These are phyloP conservation scores for Persicaria tinctoria DNA, from an alignment of 148 eudicot genomes.

Conservation along the genomic window DNA sequence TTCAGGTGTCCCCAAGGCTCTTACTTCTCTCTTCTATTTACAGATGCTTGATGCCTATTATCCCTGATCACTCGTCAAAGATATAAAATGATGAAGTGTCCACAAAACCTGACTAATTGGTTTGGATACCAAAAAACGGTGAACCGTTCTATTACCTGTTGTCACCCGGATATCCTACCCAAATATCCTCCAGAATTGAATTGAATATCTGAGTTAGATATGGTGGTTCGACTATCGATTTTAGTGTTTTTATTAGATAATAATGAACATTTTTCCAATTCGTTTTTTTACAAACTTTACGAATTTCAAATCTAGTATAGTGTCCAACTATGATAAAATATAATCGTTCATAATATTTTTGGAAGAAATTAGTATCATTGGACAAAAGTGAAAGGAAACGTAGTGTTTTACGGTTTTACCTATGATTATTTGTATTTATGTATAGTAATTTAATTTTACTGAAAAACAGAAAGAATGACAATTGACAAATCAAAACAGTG, in stretches of 20 bases:
- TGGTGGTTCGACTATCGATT: neutral
- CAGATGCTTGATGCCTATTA: neutral
- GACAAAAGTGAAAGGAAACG: too few relatives aligned
- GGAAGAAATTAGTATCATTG: too few relatives aligned
- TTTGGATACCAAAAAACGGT: neutral
- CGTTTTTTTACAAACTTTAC: neutral
- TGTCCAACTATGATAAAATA: neutral
- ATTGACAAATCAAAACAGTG: too few relatives aligned
- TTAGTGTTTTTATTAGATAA: neutral
- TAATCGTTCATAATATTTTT: too few relatives aligned
- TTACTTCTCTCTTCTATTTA: neutral
- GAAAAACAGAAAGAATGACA: too few relatives aligned
- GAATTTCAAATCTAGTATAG: neutral
- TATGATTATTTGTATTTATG: too few relatives aligned
- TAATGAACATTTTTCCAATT: neutral
- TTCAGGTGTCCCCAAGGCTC: slow-evolving; percentile 46
- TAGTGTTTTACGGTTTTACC: too few relatives aligned
- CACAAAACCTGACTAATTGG: neutral
- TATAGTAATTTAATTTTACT: too few relatives aligned
- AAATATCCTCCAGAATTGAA: neutral
- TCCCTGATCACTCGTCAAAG: neutral
- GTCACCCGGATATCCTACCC: neutral
- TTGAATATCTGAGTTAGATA: neutral
- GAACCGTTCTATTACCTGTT: neutral
- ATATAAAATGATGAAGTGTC: neutral